A percentile compares a stretch with the other conserved stretches of the same genome.
These are phyloP conservation scores for Aristolochia contorta DNA, from an alignment of 164 flowering plant genomes.

Conservation along the genomic window DNA sequence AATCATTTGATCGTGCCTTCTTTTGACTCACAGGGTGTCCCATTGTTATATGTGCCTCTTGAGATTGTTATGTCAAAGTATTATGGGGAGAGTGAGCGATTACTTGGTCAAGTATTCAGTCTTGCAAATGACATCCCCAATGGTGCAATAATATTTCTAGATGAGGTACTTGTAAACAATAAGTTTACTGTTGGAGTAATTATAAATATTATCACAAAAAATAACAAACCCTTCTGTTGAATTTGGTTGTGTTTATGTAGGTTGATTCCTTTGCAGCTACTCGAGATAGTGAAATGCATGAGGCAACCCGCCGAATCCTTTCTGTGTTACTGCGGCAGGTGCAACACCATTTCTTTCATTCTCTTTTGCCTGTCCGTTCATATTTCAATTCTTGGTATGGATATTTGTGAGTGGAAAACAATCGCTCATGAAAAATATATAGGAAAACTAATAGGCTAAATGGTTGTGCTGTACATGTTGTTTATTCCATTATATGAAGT, in stretches of 20 bases:
- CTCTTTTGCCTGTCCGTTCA: background rate
- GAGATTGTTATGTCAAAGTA: constrained; percentile 79
- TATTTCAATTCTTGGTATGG: background rate
- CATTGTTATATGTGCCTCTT: constrained; percentile 84
- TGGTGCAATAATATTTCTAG: constrained; percentile 80
- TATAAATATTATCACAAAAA: too few relatives aligned
- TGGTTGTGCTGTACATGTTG: too few relatives aligned
- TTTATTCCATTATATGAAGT: too few relatives aligned
- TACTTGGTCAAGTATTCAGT: constrained; percentile 76
- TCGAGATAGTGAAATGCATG: constrained; percentile 93
- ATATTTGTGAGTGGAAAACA: background rate
- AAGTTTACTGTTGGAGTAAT: background rate
- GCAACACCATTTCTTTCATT: background rate
- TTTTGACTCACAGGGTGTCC: constrained; percentile 54
- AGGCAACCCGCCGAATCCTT: constrained; percentile 90
- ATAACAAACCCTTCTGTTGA: background rate
- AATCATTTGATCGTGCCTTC: too few relatives aligned
- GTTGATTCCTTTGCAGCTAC: constrained; percentile 91
- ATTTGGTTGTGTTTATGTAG: constrained; percentile 20
- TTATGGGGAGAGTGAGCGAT: constrained; percentile 91
- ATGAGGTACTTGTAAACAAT: constrained; percentile 49
- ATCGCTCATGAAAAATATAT: too few relatives aligned
- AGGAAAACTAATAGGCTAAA: too few relatives aligned
- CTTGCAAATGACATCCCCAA: constrained; percentile 74
- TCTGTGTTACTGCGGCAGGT: constrained; percentile 93